Evolutionary conservation across 2,329 filamentous ascomycete species (phyloP).

Genomic region (Aspergillus sp.): DNA sequence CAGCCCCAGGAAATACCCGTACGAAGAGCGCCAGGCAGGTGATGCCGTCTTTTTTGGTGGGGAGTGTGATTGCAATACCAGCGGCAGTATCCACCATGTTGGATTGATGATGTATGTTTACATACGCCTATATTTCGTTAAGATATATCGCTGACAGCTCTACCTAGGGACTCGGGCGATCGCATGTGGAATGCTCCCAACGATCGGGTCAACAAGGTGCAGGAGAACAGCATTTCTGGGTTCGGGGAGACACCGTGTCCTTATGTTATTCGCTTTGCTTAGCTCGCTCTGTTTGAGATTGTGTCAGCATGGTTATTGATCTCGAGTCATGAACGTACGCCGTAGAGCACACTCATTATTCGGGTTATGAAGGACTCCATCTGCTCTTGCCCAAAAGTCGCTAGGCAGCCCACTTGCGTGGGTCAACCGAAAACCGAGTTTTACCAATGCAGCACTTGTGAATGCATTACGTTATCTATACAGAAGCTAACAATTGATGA

Average conservation of each 20-base stretch:
- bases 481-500: background rate
- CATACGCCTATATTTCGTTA: too few relatives aligned
- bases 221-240: conserved; percentile 27
- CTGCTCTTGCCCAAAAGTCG: background rate
- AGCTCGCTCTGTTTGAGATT: background rate
- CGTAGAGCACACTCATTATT: background rate
- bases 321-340: background rate
- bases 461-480: background rate
- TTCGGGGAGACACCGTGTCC: conserved; percentile 30
- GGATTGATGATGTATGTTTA: conserved; percentile 18
- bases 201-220: conserved; percentile 29
- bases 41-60: conserved; percentile 34
- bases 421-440: background rate
- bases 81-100: conserved; percentile 17
- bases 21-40: conserved; percentile 26
- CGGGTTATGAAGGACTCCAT: background rate
- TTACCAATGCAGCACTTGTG: background rate
- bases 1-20: conserved; percentile 27
- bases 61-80: conserved; percentile 14
- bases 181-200: conserved; percentile 35
- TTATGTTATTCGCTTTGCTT: conserved; percentile 28
- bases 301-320: background rate
- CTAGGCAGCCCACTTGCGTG: background rate
- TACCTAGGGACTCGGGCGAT: conserved; percentile 28
- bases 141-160: background rate